A percentile compares a stretch with the other conserved stretches of the same genome.
Evolutionary conservation across 2,329 filamentous ascomycete genomes (phyloP).

Genomic region (Huntiella savannae): DNA sequence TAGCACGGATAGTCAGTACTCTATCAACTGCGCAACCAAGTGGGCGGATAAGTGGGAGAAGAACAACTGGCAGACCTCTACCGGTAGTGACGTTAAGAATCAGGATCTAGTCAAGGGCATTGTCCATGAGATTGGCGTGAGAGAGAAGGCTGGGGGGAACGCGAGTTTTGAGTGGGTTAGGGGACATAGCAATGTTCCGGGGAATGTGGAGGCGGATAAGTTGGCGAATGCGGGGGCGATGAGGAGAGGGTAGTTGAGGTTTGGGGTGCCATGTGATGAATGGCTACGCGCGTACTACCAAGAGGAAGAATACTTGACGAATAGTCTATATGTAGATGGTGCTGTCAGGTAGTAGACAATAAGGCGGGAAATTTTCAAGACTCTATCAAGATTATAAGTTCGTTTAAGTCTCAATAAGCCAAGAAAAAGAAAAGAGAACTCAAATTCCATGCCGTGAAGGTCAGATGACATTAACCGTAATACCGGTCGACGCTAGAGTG

Average conservation of each 20-base stretch:
- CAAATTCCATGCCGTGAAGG: no score
- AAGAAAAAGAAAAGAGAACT: no score
- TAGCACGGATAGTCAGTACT: slow-evolving; percentile 74
- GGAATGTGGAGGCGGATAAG: slow-evolving; percentile 64
- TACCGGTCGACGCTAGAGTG: no score
- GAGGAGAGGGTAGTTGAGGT: background rate
- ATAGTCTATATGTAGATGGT: no score
- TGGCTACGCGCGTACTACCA: no score
- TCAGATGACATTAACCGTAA: no score
- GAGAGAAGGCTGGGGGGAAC: slow-evolving; percentile 36
- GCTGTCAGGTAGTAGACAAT: no score
- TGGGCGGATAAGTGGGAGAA: slow-evolving; percentile 66
- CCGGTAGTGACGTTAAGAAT: slow-evolving; percentile 61
- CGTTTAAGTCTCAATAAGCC: no score
- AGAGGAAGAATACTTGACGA: no score
- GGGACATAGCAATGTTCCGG: slow-evolving; percentile 53
- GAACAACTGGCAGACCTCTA: slow-evolving; percentile 58
- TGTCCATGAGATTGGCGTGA: slow-evolving; percentile 49
- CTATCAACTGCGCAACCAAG: slow-evolving; percentile 70
- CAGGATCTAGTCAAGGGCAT: slow-evolving; percentile 64
- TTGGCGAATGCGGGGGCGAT: slow-evolving; percentile 39
- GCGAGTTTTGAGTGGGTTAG: slow-evolving; percentile 80
- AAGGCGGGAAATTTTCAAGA: no score
- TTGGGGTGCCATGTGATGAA: no score
- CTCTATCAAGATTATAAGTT: no score